Percentiles rank a stretch among this genome's conserved stretches.
These are phyloP conservation scores for Phragmites australis DNA, from an alignment of 176 grass and related monocot species.

Conservation along the genomic window DNA sequence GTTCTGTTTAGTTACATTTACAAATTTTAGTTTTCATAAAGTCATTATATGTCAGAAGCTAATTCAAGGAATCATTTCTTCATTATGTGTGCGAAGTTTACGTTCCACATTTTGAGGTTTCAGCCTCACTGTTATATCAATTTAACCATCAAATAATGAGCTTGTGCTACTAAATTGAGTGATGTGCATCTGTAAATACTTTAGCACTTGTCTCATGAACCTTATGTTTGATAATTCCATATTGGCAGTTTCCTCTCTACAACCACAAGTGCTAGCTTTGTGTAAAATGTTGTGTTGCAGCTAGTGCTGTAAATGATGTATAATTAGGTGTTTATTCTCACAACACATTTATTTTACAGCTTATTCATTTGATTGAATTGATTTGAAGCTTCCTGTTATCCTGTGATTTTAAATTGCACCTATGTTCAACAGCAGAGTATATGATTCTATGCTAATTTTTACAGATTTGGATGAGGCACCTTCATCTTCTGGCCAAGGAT, in stretches of 20 bases:
- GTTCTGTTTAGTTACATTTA: constrained; percentile 4
- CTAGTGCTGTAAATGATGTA: too few species aligned
- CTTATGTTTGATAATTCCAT: not conserved
- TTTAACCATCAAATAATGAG: constrained; percentile 1
- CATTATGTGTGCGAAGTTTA: not conserved
- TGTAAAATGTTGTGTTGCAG: too few species aligned
- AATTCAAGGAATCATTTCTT: constrained; percentile 24
- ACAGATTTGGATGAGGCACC: constrained; percentile 41
- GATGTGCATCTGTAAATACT: not conserved
- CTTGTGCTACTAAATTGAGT: not conserved
- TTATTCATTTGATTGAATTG: not conserved
- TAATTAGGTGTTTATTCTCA: not conserved
- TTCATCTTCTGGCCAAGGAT: constrained; percentile 41
- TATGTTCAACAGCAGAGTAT: not conserved
- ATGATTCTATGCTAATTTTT: constrained; percentile 8
- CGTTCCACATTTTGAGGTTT: not conserved
- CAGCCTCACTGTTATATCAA: not conserved
- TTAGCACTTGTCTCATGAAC: not conserved
- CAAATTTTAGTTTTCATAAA: not conserved
- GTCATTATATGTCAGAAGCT: not conserved
- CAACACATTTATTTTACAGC: not conserved
- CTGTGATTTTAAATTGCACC: constrained; percentile 18
- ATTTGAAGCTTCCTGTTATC: not conserved
- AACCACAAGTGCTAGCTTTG: too few species aligned
- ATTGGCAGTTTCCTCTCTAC: too few species aligned